Base-by-base conservation (phyloP, 192 early-diverging fungal species). In the Umbelopsis ramanniana region DNA sequence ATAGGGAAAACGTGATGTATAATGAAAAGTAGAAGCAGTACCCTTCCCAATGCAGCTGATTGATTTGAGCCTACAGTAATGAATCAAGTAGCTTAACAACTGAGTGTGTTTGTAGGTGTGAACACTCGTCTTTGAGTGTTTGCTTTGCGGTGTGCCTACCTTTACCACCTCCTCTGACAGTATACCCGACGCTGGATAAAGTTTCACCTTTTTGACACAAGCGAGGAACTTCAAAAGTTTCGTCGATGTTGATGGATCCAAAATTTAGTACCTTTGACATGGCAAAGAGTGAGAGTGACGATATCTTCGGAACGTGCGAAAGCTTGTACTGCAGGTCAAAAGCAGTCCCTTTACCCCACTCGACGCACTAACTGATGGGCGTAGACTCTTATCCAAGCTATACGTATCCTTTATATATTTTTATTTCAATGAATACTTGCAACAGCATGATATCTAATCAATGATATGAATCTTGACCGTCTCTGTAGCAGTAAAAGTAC, bases 191-290 rank as follows among this genome's bases (percentile, higher is more conserved):
- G 1, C 88, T 89, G 3, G 83, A 73, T 38, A 84, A 24, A 2
- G 76, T 82, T 46, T 88, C 87, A 14, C 89, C 79, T 23, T 84
- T 84, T 22, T 72, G 48, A 15, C 89, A 91, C 63, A 95, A 93
- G 76, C 92, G 86, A 9, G 87, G 87, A 0, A 95, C 93, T 15
- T 74, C 74, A 71, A 89, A 94, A 45, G 92, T 90, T 52, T 92
- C 90, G 79, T 95, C 93, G 53, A 92, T 87, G 82, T 94, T 95
- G 48, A 93, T 82, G 14, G 92, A 93, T 17, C 92, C 93, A 71
- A 92, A 89, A 55, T 82, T 81, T n/a, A 89, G 81, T 21, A 89
- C 77, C 69, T 82, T 87, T 40, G 81, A 45, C 75, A 76, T 76
- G 17, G 26, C 33, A 17, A 17, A 10, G 1, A 6, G 15, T 38